phyloP scores from a whole-genome alignment of 306 rosid species.

The Alnus rubra region DNA sequence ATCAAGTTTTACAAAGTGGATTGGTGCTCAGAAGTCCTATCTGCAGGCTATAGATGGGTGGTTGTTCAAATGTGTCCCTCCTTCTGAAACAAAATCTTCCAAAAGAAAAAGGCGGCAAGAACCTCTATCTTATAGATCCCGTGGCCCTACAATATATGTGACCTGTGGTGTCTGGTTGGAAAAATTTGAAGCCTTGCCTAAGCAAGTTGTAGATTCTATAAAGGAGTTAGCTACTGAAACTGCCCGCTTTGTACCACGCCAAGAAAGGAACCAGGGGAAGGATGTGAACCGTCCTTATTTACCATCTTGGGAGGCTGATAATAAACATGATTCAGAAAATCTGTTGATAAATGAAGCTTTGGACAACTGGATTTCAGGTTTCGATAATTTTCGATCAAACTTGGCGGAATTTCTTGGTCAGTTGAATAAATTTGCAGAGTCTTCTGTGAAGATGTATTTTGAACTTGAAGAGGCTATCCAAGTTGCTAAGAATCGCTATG shows the following conservation, averaged over 20 bases:
- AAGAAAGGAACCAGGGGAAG: constrained; percentile 66
- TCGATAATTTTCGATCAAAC: constrained; percentile 56
- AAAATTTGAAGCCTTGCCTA: constrained; percentile 40
- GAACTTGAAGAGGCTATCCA: constrained; percentile 49
- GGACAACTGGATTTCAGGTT: constrained; percentile 57
- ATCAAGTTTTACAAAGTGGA: constrained; percentile 74
- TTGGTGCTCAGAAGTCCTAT: constrained; percentile 76
- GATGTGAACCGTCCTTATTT: constrained; percentile 33
- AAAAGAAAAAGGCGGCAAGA: constrained; percentile 49
- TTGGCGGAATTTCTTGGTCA: constrained; percentile 56
- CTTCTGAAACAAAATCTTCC: constrained; percentile 41
- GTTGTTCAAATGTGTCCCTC: constrained; percentile 69
- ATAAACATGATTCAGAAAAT: constrained; percentile 43
- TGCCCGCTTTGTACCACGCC: constrained; percentile 58
- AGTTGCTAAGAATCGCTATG: constrained; percentile 35
- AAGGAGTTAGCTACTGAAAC: constrained; percentile 65
- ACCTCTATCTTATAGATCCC: constrained; percentile 15
- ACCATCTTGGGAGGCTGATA: constrained; percentile 45
- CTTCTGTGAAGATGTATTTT: constrained; percentile 58
- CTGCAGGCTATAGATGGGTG: constrained; percentile 68
- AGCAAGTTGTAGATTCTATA: constrained; percentile 61
- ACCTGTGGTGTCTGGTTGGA: constrained; percentile 67
- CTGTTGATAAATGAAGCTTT: constrained; percentile 50
- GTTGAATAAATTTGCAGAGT: constrained; percentile 55
- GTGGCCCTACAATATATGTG: constrained; percentile 77